Evolutionary conservation across 208 protist species (phyloP).

Genomic region (Acanthamoeba rhysodes): DNA sequence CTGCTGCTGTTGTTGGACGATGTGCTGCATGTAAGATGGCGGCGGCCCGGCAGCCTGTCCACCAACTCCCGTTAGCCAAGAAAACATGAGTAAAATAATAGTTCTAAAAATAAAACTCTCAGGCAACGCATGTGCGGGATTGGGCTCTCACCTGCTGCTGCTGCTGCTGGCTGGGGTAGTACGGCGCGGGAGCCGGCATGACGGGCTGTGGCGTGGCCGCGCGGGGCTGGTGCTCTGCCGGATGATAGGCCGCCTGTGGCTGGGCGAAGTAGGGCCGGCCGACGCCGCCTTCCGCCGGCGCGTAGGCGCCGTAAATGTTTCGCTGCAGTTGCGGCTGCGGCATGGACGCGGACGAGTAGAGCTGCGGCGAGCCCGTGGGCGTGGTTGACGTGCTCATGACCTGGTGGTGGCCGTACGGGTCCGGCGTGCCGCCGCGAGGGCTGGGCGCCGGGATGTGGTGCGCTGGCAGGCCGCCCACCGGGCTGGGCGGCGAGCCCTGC

Average conservation of each 20-base stretch:
- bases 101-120: too few species aligned
- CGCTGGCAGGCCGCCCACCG: background rate
- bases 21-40: conserved; percentile 64
- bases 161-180: background rate
- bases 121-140: too few species aligned
- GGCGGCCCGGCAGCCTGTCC: background rate
- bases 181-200: background rate
- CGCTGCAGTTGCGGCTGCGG: conserved; percentile 15
- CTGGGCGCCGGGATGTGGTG: background rate
- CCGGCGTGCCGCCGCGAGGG: background rate
- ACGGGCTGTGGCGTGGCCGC: background rate
- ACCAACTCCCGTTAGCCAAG: background rate
- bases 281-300: background rate
- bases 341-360: background rate
- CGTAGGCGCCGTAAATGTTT: background rate
- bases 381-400: conserved; percentile 37
- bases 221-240: background rate
- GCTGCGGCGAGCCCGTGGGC: conserved; percentile 22
- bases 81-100: background rate
- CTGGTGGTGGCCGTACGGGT: conserved; percentile 24
- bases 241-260: conserved; percentile 28
- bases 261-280: conserved; percentile 31
- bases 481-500: background rate
- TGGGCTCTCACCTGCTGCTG: background rate
- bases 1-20: conserved; percentile 54